Evolutionary conservation across 345 rosid genomes (phyloP), one percentile per base, ranked within the genome.

Genomic region (Euphorbia lathyris): DNA sequence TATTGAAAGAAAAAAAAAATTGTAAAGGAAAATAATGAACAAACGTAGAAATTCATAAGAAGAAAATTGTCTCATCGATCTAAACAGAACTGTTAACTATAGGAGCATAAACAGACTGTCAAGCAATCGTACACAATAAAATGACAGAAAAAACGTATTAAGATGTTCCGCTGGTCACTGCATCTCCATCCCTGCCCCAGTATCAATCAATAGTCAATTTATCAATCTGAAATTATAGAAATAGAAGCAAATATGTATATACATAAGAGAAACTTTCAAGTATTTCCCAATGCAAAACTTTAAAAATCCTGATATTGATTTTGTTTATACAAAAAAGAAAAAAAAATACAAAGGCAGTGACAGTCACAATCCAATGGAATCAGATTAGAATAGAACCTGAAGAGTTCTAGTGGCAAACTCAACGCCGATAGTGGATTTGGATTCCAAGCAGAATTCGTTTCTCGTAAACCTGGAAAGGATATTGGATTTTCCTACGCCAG

Each of bases 401-500:
- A 81, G 79, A 61, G 84, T 81, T 62, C 84, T 60, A 16, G 84
- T 78, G 38, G 84, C 84, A 59, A 81, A 81, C 67, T 81, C 84
- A 34, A 81, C 84, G 23, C 84, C 84, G 68, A 81, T 81, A 13
- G 84, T 81, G 60, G 84, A 81, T 71, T 81, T 81, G 30, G 84
- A 81, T 58, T 81, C 84, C 77, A 81, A 70, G 48, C 84, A 81
- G 70, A 81, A 81, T 66, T 81, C 84, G 30, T 81, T 81, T 57
- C 85, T 66, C 4, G 85, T 81, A 65, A 78, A 81, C 71, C 85
- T 66, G 36, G 85, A 81, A 38, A 81, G 84, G 14, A 81, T 81
- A 65, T 81, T 81, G 25, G 84, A 81, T 78, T 81, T 81, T 3
- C 84, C 84, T 0, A 81, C 84, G 10, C 84, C 84, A 8, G 84